A percentile compares a stretch with the other conserved stretches of the same genome.
Evolutionary conservation across 2,329 filamentous ascomycete genomes (phyloP).

Genomic region (Elsinoe necatrix): DNA sequence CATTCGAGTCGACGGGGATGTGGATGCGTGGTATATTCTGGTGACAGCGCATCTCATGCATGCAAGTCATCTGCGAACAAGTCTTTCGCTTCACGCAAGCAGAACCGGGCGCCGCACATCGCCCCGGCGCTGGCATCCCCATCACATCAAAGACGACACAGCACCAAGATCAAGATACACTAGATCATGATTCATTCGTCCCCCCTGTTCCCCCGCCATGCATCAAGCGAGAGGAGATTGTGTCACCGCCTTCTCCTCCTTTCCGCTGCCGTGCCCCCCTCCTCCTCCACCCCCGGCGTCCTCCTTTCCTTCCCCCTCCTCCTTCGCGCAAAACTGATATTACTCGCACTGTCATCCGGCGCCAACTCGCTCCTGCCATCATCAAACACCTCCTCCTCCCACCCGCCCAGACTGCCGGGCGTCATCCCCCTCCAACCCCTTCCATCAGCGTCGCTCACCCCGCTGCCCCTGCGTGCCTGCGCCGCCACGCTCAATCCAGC

Average conservation of each 20-base stretch:
- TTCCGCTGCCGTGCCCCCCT: conserved; percentile 2
- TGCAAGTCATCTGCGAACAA: too few relatives aligned
- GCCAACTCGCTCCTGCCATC: conserved; percentile 47
- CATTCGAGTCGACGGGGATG: neutral
- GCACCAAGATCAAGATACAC: too few relatives aligned
- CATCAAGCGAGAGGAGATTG: neutral
- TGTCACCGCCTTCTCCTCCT: neutral
- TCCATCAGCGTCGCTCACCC: conserved; percentile 29
- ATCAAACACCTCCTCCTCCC: conserved; percentile 28
- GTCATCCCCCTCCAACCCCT: conserved; percentile 38
- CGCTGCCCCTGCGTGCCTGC: conserved; percentile 51
- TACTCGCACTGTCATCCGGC: conserved; percentile 73
- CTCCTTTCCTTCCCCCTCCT: conserved; percentile 48
- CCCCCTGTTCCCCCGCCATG: neutral
- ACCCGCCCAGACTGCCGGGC: conserved; percentile 29
- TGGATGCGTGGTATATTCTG: neutral
- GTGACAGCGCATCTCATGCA: neutral
- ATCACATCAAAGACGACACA: too few relatives aligned
- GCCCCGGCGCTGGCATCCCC: too few relatives aligned
- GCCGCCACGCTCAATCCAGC: conserved; percentile 65
- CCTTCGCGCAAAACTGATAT: conserved; percentile 65
- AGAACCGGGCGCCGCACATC: too few relatives aligned
- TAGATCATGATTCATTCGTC: neutral
- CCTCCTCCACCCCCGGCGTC: conserved; percentile 4
- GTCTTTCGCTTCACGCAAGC: too few relatives aligned